phyloP scores from a whole-genome alignment of 768 basidiomycete species.

The Boletellus ananiceps region DNA sequence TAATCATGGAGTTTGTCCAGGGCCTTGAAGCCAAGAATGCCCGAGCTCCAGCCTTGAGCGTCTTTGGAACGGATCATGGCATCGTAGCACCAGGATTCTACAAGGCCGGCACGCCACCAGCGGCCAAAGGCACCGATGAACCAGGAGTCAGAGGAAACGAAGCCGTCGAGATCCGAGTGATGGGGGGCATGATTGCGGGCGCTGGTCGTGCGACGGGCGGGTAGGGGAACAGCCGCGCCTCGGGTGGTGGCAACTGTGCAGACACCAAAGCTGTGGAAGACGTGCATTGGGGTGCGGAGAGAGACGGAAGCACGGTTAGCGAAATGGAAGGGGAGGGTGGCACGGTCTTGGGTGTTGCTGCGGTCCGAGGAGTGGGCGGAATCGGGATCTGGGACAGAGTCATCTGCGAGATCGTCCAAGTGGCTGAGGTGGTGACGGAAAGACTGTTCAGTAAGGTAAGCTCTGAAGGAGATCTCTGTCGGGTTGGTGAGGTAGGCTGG shows the following conservation, averaged over 20 bases:
- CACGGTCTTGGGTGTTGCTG: slow-evolving; percentile 19
- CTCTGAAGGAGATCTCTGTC: slow-evolving; percentile 86
- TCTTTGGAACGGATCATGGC: slow-evolving; percentile 59
- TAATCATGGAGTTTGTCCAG: slow-evolving; percentile 66
- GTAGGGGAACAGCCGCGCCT: slow-evolving; percentile 37
- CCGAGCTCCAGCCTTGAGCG: slow-evolving; percentile 72
- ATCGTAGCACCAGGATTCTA: slow-evolving; percentile 78
- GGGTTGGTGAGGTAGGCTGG: slow-evolving; percentile 95
- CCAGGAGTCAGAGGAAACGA: slow-evolving; percentile 73
- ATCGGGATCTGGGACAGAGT: slow-evolving; percentile 37
- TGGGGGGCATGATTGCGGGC: slow-evolving; percentile 20
- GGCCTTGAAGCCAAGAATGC: slow-evolving; percentile 71
- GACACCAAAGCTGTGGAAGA: slow-evolving; percentile 81
- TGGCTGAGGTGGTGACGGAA: slow-evolving; percentile 91
- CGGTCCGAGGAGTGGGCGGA: slow-evolving; percentile 23
- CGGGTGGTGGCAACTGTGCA: slow-evolving; percentile 69
- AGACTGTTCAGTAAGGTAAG: slow-evolving; percentile 95
- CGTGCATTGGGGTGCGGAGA: slow-evolving; percentile 85
- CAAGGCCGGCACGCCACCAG: slow-evolving; percentile 85
- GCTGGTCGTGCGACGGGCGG: slow-evolving; percentile 51
- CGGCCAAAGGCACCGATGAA: slow-evolving; percentile 87
- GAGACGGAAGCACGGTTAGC: slow-evolving; percentile 90
- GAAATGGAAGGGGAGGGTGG: slow-evolving; percentile 62
- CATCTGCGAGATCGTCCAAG: slow-evolving; percentile 64
- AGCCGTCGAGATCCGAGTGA: slow-evolving; percentile 36